These are phyloP conservation scores for Poteriospumella lacustris DNA, from an alignment of 108 stramenopile species.

Conservation along the genomic window DNA sequence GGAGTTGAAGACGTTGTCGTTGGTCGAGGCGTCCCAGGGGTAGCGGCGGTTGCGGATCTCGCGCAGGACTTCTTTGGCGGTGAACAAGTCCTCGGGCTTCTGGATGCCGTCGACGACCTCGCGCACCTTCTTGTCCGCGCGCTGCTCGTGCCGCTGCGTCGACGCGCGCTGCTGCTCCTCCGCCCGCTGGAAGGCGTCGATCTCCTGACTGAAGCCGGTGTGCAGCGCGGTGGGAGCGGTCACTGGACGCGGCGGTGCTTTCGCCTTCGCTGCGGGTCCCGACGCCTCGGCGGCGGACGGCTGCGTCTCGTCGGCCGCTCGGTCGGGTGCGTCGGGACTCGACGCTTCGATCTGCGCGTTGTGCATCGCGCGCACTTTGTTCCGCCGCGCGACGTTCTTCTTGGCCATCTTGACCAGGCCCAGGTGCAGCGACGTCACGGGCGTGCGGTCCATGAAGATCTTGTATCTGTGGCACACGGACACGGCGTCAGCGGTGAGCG, in stretches of 20 bases:
- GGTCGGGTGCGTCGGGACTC: not conserved
- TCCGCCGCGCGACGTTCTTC: not conserved
- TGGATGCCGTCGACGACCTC: no score
- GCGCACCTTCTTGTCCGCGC: no score
- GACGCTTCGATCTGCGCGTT: not conserved
- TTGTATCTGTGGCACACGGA: not conserved
- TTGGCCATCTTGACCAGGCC: not conserved
- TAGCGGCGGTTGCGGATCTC: no score
- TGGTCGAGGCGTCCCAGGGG: no score
- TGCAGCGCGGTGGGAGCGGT: not conserved
- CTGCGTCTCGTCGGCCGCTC: not conserved
- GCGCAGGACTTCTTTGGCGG: no score
- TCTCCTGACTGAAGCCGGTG: not conserved
- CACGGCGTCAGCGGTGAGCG: not conserved
- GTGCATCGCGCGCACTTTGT: not conserved
- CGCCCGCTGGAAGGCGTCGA: not conserved
- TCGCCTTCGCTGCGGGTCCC: no score
- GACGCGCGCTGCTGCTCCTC: not conserved
- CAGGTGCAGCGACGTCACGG: not conserved
- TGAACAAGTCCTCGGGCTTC: no score
- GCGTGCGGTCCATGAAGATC: not conserved
- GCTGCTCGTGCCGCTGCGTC: not conserved
- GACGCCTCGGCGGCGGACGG: not conserved
- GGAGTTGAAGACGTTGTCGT: no score
- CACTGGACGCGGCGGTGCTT: no score